phyloP scores from a whole-genome alignment of 2,329 filamentous ascomycete genomes.

The Ilyonectria robusta region DNA sequence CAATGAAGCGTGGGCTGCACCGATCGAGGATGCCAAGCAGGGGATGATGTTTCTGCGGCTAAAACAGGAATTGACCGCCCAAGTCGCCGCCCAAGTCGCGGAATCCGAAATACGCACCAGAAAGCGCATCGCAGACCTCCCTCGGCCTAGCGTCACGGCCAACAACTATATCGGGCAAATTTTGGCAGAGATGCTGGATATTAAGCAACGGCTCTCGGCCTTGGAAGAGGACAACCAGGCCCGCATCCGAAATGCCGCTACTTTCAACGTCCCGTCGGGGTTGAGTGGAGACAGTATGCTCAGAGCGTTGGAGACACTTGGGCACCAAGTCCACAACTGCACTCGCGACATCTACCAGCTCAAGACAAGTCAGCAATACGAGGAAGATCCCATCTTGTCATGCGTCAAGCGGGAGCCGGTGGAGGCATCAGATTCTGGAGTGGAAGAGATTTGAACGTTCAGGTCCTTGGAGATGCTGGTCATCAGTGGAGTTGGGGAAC shows the following conservation, averaged over 20 bases:
- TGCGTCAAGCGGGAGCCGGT: constrained; percentile 19
- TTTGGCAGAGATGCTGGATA: constrained; percentile 11
- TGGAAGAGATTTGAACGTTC: neutral
- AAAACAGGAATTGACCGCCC: constrained; percentile 5
- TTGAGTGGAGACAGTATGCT: constrained; percentile 6
- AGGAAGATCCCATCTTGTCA: constrained; percentile 17
- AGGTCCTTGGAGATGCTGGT: neutral
- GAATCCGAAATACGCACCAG: neutral
- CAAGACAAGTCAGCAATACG: constrained; percentile 16
- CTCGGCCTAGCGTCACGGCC: neutral
- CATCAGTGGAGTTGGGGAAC: constrained; percentile 4
- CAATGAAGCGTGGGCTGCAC: neutral
- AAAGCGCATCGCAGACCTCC: neutral
- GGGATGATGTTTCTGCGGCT: constrained; percentile 5
- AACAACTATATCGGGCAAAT: neutral
- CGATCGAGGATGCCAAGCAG: neutral
- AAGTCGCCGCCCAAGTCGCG: constrained; percentile 1
- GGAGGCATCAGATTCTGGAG: neutral
- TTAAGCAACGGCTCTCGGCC: constrained; percentile 13
- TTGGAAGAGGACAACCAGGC: constrained; percentile 17
- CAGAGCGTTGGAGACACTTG: constrained; percentile 18
- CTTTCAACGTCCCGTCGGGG: constrained; percentile 18
- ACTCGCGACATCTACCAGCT: constrained; percentile 26
- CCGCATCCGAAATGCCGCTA: constrained; percentile 6
- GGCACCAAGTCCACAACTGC: constrained; percentile 19